Evolutionary conservation across 1,139 yeast species (phyloP).

Genomic region (Lodderomyces oxycetoniae): DNA sequence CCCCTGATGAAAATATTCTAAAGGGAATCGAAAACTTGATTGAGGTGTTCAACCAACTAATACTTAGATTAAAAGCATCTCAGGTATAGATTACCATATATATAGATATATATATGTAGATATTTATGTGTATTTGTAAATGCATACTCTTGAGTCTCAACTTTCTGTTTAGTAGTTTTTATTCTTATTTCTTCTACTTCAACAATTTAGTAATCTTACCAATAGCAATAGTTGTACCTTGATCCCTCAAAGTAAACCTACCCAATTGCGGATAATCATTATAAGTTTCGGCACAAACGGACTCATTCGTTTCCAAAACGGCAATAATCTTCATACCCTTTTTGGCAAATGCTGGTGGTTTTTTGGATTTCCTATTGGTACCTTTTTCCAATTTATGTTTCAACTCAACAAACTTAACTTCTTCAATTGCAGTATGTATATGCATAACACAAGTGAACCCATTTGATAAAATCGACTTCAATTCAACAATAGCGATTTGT

Average conservation of each 20-base stretch:
- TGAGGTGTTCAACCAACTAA: slow-evolving; percentile 25
- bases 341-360: slow-evolving; percentile 97
- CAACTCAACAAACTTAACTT: slow-evolving; percentile 75
- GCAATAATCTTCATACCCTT: slow-evolving; percentile 99
- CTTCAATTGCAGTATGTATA: slow-evolving; percentile 97
- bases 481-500: slow-evolving; percentile 93
- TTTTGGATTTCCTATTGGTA: slow-evolving; percentile 92
- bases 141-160: too few relatives aligned
- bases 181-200: slow-evolving; percentile 15
- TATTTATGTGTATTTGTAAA: too few relatives aligned
- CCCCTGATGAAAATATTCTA: slow-evolving; percentile 68
- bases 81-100: not conserved
- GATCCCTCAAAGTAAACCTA: slow-evolving; percentile 96
- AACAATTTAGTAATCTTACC: slow-evolving; percentile 86
- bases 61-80: not conserved
- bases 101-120: not conserved
- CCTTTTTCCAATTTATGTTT: slow-evolving; percentile 94
- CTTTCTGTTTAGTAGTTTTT: not conserved
- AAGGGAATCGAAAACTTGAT: slow-evolving; percentile 63
- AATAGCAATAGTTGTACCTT: slow-evolving; percentile 96
- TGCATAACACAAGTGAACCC: slow-evolving; percentile 99
- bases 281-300: slow-evolving; percentile 91
- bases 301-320: slow-evolving; percentile 73
- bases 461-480: slow-evolving; percentile 86
- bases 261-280: slow-evolving; percentile 93